Conservation (phyloP, 352 stramenopile species). For the Blastocystis sp. region DNA sequence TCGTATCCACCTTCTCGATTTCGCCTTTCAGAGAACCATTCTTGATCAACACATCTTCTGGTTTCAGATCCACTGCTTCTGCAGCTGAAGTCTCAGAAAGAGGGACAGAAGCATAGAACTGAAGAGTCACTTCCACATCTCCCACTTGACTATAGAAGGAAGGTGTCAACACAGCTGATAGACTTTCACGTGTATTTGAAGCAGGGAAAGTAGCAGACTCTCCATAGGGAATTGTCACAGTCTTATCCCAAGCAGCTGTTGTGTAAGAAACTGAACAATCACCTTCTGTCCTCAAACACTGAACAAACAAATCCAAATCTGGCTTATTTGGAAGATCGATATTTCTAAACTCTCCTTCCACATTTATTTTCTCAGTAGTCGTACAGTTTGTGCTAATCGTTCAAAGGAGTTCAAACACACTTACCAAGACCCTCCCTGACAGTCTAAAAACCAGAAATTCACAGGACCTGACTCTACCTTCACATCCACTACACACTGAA, state of each 20-base stretch:
- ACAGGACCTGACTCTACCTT: conserved; percentile 15
- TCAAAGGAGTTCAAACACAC: neutral
- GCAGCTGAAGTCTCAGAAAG: neutral
- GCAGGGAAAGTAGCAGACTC: conserved; percentile 48
- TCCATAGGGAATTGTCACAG: neutral
- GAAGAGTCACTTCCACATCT: conserved; percentile 7
- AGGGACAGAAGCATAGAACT: neutral
- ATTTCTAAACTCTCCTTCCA: neutral
- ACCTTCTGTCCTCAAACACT: neutral
- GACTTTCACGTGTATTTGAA: conserved; percentile 3
- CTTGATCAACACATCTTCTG: conserved; percentile 1
- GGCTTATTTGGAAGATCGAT: neutral
- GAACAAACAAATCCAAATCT: conserved; percentile 14
- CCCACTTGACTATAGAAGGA: conserved; percentile 7
- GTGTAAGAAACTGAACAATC: conserved; percentile 13
- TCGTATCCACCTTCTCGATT: neutral
- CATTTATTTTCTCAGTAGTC: conserved; percentile 3
- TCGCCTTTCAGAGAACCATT: conserved; percentile 15
- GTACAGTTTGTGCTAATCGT: neutral
- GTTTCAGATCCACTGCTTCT: neutral
- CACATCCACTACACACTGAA: neutral
- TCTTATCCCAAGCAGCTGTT: neutral
- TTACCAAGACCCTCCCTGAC: neutral
- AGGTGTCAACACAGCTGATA: neutral
- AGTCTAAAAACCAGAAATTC: conserved; percentile 58